Evolutionary conservation across 805 yeast genomes (phyloP).

Genomic region (Ogataea dorogensis): DNA sequence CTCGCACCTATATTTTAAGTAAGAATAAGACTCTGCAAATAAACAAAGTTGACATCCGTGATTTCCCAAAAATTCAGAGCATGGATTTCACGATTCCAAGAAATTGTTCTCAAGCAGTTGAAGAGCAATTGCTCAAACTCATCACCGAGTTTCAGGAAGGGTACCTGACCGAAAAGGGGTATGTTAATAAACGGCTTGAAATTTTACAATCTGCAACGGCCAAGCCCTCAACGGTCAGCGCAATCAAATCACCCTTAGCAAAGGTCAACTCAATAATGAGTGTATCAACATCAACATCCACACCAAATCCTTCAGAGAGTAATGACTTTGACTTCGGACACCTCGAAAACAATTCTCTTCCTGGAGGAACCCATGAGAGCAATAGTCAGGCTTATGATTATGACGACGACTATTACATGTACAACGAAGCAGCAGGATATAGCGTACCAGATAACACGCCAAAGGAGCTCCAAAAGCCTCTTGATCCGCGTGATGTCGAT

Average conservation of each 20-base stretch:
- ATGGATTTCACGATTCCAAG: conserved; percentile 52
- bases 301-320: conserved; percentile 18
- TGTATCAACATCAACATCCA: conserved; percentile 18
- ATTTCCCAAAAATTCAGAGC: neutral
- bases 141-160: conserved; percentile 61
- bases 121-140: conserved; percentile 40
- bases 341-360: conserved; percentile 8
- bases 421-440: neutral
- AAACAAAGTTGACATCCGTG: conserved; percentile 1
- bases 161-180: conserved; percentile 72
- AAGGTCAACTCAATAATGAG: conserved; percentile 12
- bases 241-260: conserved; percentile 12
- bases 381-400: conserved; percentile 13
- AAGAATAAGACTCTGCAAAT: neutral
- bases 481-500: conserved; percentile 56
- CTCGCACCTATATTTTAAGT: conserved; percentile 1
- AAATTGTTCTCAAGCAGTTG: conserved; percentile 36
- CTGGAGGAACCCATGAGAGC: conserved; percentile 17
- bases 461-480: conserved; percentile 52
- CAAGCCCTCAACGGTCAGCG: conserved; percentile 11
- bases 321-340: conserved; percentile 14
- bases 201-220: conserved; percentile 30
- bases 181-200: conserved; percentile 53
- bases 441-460: conserved; percentile 10
- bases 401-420: conserved; percentile 17